Evolutionary conservation across 1,284 basidiomycete species (phyloP).

Genomic region (Leccinum insolens): DNA sequence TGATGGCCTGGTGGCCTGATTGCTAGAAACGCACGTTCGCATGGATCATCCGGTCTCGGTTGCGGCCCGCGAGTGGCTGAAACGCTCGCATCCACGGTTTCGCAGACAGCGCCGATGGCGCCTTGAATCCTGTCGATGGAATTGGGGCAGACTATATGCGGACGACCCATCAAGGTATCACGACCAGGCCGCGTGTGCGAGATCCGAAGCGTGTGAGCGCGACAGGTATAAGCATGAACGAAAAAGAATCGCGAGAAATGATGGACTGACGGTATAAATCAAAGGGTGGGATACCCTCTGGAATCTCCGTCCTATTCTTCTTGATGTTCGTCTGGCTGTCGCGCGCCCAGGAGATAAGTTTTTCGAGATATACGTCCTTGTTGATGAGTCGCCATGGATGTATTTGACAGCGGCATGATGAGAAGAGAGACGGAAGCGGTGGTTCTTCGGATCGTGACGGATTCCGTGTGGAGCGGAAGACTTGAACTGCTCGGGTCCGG

Average conservation of each 20-base stretch:
- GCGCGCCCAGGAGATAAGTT: constrained; percentile 60
- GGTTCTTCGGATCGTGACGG: too few species aligned
- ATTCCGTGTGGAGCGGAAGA: too few species aligned
- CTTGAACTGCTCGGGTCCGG: too few species aligned
- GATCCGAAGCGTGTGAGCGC: background rate
- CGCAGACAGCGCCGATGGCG: constrained; percentile 78
- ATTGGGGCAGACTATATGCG: constrained; percentile 61
- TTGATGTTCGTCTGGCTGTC: constrained; percentile 70
- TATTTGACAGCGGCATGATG: too few species aligned
- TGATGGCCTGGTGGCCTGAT: constrained; percentile 92
- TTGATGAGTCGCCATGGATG: too few species aligned
- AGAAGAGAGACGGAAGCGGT: too few species aligned
- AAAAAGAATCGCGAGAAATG: background rate
- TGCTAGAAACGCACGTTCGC: constrained; percentile 74
- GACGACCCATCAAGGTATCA: background rate
- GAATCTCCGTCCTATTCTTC: constrained; percentile 78
- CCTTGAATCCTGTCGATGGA: constrained; percentile 77
- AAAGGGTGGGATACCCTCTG: constrained; percentile 70
- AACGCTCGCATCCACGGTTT: constrained; percentile 78
- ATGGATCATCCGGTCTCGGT: constrained; percentile 5
- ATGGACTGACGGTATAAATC: constrained; percentile 61
- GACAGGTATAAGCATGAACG: background rate
- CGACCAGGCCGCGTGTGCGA: background rate
- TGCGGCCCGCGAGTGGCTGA: constrained; percentile 45
- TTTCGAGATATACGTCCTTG: constrained; percentile 64